phyloP scores from a whole-genome alignment of 192 early-diverging fungal genomes.

The Coemansia sp. region DNA sequence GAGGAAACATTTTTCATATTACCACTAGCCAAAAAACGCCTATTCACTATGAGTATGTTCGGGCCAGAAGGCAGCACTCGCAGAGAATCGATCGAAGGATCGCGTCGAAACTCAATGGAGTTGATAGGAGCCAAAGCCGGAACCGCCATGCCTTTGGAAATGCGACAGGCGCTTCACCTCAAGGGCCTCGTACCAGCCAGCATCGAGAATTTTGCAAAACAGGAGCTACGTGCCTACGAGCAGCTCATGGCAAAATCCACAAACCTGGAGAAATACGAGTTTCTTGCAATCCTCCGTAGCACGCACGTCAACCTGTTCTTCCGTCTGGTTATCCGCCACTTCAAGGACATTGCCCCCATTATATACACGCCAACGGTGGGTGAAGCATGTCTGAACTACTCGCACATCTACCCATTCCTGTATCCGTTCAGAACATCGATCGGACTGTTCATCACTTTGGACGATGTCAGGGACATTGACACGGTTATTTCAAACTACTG shows the following conservation, averaged over 20 bases:
- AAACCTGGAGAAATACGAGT: conserved; percentile 77
- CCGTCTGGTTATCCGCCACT: conserved; percentile 67
- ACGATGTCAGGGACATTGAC: conserved; percentile 65
- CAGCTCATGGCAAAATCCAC: conserved; percentile 67
- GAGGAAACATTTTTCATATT: background rate
- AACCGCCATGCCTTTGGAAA: conserved; percentile 43
- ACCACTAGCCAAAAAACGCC: background rate
- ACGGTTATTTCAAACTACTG: conserved; percentile 75
- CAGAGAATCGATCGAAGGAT: conserved; percentile 10
- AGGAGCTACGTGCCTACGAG: conserved; percentile 69
- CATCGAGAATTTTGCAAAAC: conserved; percentile 70
- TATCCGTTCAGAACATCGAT: conserved; percentile 67
- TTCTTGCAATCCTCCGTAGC: conserved; percentile 71
- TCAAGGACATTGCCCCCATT: conserved; percentile 69
- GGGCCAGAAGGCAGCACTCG: background rate
- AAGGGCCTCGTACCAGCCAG: conserved; percentile 67
- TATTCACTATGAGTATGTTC: background rate
- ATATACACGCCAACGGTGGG: conserved; percentile 80
- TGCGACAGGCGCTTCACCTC: conserved; percentile 62
- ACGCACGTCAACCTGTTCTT: conserved; percentile 81
- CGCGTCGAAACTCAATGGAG: conserved; percentile 54
- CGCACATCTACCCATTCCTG: conserved; percentile 79
- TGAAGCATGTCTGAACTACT: conserved; percentile 78
- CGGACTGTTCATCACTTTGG: conserved; percentile 80
- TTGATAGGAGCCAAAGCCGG: conserved; percentile 42